A percentile compares a stretch with the other conserved stretches of the same genome.
phyloP scores from a whole-genome alignment of 257 asterid genomes.

The Salvia rosmarinus region DNA sequence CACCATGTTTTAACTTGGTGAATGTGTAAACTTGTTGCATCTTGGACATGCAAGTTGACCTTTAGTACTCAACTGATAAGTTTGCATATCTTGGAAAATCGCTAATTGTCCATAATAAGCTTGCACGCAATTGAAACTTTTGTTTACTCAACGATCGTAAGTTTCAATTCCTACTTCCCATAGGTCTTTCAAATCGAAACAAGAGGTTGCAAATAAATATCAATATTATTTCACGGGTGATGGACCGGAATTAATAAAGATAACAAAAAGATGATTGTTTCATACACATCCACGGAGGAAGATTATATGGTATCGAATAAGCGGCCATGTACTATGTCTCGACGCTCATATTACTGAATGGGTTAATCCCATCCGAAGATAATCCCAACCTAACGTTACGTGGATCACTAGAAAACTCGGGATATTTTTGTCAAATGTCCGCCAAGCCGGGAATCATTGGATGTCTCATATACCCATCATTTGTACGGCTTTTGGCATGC shows the following conservation, averaged over 20 bases:
- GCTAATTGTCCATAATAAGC: slow-evolving; percentile 10
- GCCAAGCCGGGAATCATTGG: slow-evolving; percentile 14
- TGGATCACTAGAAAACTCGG: slow-evolving; percentile 3
- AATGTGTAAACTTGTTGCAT: neutral
- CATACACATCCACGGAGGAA: slow-evolving; percentile 1
- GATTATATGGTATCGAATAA: neutral
- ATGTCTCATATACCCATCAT: slow-evolving; percentile 24
- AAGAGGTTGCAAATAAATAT: slow-evolving; percentile 13
- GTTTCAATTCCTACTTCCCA: slow-evolving; percentile 17
- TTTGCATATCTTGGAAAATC: slow-evolving; percentile 1
- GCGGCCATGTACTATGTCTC: neutral
- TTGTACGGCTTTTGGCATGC: slow-evolving; percentile 15
- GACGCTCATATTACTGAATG: neutral
- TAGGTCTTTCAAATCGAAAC: neutral
- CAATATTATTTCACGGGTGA: neutral
- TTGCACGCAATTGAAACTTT: neutral
- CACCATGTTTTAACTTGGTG: neutral
- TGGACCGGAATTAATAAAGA: neutral
- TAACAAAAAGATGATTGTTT: neutral
- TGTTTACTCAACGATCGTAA: neutral
- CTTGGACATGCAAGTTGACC: neutral
- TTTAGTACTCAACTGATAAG: neutral
- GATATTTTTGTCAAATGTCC: slow-evolving; percentile 3
- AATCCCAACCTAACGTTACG: neutral
- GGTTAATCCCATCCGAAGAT: neutral